Evolutionary conservation across 1,284 basidiomycete genomes (phyloP).

Genomic region (Naganishia liquefaciens): DNA sequence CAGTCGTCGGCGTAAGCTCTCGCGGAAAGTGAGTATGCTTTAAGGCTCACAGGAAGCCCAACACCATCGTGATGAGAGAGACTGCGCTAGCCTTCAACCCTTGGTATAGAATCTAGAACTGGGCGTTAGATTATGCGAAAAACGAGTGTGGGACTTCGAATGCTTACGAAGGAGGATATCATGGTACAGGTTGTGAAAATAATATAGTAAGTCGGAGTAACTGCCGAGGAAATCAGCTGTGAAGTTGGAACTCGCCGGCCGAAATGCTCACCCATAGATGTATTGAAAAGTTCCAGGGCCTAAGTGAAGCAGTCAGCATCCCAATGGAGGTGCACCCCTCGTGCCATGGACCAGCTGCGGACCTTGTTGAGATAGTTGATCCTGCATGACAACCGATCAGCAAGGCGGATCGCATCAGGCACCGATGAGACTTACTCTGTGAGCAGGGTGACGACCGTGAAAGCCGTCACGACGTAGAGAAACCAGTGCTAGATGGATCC

Average conservation of each 20-base stretch:
- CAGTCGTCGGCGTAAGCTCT: background rate
- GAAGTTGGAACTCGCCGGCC: background rate
- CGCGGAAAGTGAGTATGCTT: background rate
- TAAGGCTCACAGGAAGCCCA: constrained; percentile 70
- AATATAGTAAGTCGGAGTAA: constrained; percentile 67
- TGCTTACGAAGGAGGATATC: constrained; percentile 72
- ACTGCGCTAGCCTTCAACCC: constrained; percentile 74
- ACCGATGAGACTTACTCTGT: constrained; percentile 39
- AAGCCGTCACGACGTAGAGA: constrained; percentile 81
- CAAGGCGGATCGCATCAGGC: background rate
- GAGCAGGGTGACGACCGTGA: constrained; percentile 75
- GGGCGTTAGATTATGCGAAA: no score
- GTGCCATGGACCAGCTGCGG: background rate
- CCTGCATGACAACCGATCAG: constrained; percentile 51
- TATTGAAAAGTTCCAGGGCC: constrained; percentile 91
- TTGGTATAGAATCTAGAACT: constrained; percentile 76
- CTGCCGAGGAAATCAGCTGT: constrained; percentile 49
- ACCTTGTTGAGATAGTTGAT: constrained; percentile 91
- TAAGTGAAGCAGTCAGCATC: background rate
- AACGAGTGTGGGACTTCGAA: background rate
- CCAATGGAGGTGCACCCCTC: background rate
- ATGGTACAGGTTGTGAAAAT: constrained; percentile 81
- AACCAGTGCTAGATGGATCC: constrained; percentile 67
- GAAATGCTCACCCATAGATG: constrained; percentile 69
- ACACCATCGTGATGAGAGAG: constrained; percentile 83